Evolutionary conservation across 768 basidiomycete genomes (phyloP), one percentile per base, ranked within the genome.

Genomic region (Mycena metata): DNA sequence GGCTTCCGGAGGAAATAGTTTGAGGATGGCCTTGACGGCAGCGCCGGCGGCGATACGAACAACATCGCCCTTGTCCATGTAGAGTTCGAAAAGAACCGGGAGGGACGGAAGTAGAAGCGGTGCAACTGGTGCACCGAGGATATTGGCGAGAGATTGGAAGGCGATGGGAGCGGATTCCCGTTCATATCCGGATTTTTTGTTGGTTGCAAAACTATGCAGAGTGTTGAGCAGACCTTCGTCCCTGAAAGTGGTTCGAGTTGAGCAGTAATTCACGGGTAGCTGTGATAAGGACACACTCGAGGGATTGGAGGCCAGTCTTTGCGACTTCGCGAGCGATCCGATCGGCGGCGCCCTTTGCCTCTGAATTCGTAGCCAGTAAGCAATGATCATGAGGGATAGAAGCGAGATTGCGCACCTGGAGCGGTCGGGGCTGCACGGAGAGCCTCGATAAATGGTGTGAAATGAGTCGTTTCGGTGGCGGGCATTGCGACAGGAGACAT

Each of bases 21-120:
- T 94, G 67, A 97, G 80, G 77, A 98, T 91, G 41, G 92, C 83
- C 79, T 95, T 96, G 73, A 91, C 87, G 15, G 96, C 95, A 15
- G 88, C 78, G 12, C 89, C 80, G n/a, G 96, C 93, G 15, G 95
- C 94, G 51, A 80, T 78, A 64, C 96, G 90, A 70, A 98, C 95
- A 33, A 96, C 92, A 60, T 96, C 95, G 69, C 95, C 96, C 79
- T 97, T 96, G 78, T 99, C 97, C 86, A 93, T 92, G 80, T 93
- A 91, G 43, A 96, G 85, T 60, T 96, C 93, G 78, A 92, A 91
- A 58, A 98, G 79, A 45, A 90, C 74, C 19, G 94, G 87, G 60
- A 98, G 88, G 47, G 91, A 91, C 2, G 92, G 85, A 16, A 98
- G 83, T 41, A 98, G 83, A 58, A 93, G 79, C 19, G 95, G 94